Evolutionary conservation across 768 basidiomycete genomes (phyloP).

Genomic region (Austroboletus eburneus): DNA sequence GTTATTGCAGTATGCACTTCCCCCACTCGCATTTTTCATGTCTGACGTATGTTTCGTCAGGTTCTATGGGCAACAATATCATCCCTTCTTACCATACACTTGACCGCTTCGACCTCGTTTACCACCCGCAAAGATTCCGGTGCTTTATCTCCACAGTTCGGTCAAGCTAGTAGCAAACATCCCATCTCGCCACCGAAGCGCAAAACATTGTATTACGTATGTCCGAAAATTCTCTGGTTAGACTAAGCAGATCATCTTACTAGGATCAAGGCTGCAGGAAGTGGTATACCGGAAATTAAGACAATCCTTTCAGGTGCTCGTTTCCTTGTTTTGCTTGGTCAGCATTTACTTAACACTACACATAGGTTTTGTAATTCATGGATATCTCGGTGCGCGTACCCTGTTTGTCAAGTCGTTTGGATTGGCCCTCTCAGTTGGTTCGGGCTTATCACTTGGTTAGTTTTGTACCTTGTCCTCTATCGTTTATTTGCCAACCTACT

Average conservation of each 20-base stretch:
- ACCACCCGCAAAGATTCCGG: constrained; percentile 85
- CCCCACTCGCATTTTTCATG: neutral
- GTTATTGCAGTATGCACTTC: constrained; percentile 65
- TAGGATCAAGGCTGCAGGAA: constrained; percentile 74
- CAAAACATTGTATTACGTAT: constrained; percentile 79
- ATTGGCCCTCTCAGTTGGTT: constrained; percentile 85
- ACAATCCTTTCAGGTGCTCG: constrained; percentile 75
- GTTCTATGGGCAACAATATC: constrained; percentile 68
- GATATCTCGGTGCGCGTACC: constrained; percentile 88
- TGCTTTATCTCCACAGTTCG: constrained; percentile 50
- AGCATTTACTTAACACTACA: constrained; percentile 2
- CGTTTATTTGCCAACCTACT: constrained; percentile 1
- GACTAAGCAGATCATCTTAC: constrained; percentile 8
- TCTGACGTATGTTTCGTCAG: constrained; percentile 34
- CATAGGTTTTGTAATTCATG: constrained; percentile 91
- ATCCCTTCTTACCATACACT: constrained; percentile 74
- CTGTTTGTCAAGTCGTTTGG: constrained; percentile 89
- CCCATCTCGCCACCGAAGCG: constrained; percentile 41
- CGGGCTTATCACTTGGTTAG: constrained; percentile 79
- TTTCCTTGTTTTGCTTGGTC: constrained; percentile 5
- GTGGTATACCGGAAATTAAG: constrained; percentile 96
- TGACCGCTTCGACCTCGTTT: constrained; percentile 89
- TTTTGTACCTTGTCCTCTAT: constrained; percentile 8
- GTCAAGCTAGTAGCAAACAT: constrained; percentile 27
- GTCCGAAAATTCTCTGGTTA: constrained; percentile 25